These are phyloP conservation scores for Cladobotryum mycophilum DNA, from an alignment of 2,329 filamentous ascomycete species.

Conservation along the genomic window DNA sequence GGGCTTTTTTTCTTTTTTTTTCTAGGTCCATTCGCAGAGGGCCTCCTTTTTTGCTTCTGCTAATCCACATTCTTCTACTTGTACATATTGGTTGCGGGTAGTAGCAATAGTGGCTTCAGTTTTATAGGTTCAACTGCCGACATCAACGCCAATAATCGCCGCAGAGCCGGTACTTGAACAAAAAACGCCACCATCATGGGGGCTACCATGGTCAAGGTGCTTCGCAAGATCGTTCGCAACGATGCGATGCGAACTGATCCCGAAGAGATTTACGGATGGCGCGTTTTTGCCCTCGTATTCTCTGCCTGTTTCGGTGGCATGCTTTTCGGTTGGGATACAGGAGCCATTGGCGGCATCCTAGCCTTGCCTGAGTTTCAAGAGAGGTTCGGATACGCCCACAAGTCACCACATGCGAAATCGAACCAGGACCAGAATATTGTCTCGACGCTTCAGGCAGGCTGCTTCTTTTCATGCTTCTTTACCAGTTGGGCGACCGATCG, in stretches of 20 bases:
- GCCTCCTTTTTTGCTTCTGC: too few relatives aligned
- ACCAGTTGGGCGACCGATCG: constrained; percentile 48
- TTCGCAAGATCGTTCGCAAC: constrained; percentile 57
- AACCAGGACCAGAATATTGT: constrained; percentile 61
- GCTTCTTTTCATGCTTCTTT: constrained; percentile 57
- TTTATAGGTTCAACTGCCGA: too few relatives aligned
- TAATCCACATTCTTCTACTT: too few relatives aligned
- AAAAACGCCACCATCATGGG: constrained; percentile 27
- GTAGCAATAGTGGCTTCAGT: too few relatives aligned
- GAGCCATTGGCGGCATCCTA: constrained; percentile 62
- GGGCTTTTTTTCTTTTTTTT: too few relatives aligned
- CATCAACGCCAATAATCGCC: too few relatives aligned
- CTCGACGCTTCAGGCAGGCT: constrained; percentile 64
- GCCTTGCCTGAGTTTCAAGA: constrained; percentile 52
- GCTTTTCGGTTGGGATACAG: constrained; percentile 48
- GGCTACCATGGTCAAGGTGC: constrained; percentile 33
- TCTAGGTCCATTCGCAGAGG: too few relatives aligned
- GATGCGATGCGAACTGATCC: constrained; percentile 65
- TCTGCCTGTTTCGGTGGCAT: constrained; percentile 63
- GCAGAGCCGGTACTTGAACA: too few relatives aligned
- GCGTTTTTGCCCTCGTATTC: constrained; percentile 57
- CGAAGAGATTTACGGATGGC: constrained; percentile 63
- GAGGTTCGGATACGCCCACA: constrained; percentile 30
- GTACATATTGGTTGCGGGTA: too few relatives aligned
- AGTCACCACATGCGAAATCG: constrained; percentile 29